phyloP scores from a whole-genome alignment of 2,329 filamentous ascomycete genomes.

The Fusarium fracticaudum region DNA sequence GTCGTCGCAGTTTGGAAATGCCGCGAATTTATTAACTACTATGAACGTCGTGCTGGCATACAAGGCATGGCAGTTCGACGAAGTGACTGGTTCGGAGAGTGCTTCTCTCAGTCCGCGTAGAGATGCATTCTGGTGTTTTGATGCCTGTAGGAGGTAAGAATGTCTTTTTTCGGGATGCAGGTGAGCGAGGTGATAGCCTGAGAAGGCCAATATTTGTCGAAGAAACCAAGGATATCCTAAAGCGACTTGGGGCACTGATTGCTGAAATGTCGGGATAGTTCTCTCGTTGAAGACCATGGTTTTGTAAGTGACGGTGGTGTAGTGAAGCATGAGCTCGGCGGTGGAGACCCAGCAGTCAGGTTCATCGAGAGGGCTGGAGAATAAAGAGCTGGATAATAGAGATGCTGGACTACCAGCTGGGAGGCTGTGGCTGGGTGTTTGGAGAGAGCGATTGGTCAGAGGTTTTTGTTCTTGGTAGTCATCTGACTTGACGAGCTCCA shows the following conservation, averaged over 20 bases:
- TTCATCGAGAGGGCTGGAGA: neutral
- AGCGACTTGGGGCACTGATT: constrained; percentile 21
- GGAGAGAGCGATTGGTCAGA: neutral
- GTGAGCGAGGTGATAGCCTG: constrained; percentile 29
- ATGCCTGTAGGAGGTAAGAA: constrained; percentile 8
- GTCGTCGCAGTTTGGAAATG: constrained; percentile 24
- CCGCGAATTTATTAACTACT: constrained; percentile 32
- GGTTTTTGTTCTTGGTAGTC: neutral
- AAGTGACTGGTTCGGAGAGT: neutral
- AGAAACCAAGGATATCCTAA: constrained; percentile 27
- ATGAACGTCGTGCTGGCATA: constrained; percentile 13
- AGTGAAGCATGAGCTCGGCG: constrained; percentile 31
- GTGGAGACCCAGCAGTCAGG: constrained; percentile 23
- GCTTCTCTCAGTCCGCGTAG: constrained; percentile 26
- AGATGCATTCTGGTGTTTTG: constrained; percentile 30
- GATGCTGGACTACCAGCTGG: constrained; percentile 4
- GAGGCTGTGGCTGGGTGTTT: neutral
- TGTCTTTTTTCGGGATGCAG: constrained; percentile 15
- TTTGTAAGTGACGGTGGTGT: constrained; percentile 29
- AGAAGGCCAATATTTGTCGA: constrained; percentile 26
- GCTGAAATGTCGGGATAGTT: constrained; percentile 17
- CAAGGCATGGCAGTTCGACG: constrained; percentile 21
- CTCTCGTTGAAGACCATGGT: constrained; percentile 21
- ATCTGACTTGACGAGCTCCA: neutral
- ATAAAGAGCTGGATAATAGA: constrained; percentile 5